phyloP scores from a whole-genome alignment of 179 eudicot genomes.

The Camellia oleifera region DNA sequence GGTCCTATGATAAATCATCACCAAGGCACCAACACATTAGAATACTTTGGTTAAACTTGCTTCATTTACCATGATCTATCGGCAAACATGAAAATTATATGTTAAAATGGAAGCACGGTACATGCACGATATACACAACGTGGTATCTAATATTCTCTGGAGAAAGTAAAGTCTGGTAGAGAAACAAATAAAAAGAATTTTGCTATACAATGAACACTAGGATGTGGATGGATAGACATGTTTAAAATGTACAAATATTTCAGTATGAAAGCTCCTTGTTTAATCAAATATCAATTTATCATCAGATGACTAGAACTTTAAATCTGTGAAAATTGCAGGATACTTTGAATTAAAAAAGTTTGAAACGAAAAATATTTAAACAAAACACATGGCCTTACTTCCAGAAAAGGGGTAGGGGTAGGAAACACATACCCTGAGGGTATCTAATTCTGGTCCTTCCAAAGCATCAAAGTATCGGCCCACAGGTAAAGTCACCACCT shows the following conservation, averaged over 20 bases:
- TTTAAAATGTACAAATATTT: background rate
- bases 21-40: background rate
- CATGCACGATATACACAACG: background rate
- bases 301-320: background rate
- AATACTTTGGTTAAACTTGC: background rate
- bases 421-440: slow-evolving; percentile 55
- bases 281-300: background rate
- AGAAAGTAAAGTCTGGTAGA: background rate
- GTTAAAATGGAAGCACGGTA: background rate
- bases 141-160: background rate
- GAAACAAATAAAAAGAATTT: background rate
- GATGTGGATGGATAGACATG: background rate
- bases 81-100: background rate
- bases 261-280: background rate
- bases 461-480: slow-evolving; percentile 83
- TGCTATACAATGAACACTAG: background rate
- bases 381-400: background rate
- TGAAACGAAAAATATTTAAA: background rate
- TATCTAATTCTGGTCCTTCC: slow-evolving; percentile 89
- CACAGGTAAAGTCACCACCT: slow-evolving; percentile 50
- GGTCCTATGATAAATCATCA: background rate
- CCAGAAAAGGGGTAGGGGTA: background rate
- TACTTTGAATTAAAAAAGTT: background rate
- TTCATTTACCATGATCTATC: background rate
- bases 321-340: background rate